phyloP scores from a whole-genome alignment of 495 filamentous ascomycete genomes.

The Penicillium canariense region DNA sequence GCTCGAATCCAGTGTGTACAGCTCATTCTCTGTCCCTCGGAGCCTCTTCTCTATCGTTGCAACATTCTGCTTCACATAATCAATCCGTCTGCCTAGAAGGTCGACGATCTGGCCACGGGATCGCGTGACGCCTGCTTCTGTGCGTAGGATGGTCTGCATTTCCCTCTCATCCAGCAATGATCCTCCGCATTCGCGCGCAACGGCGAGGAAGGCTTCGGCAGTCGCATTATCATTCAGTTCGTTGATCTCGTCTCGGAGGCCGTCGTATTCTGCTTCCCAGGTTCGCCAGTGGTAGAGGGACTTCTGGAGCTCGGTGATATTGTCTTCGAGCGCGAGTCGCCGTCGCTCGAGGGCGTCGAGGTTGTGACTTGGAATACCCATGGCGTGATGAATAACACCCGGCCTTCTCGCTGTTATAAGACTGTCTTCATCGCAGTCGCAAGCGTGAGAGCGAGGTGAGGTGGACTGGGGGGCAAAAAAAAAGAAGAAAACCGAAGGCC shows the following conservation, averaged over 20 bases:
- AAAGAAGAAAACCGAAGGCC: conserved; percentile 12
- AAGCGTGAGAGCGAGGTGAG: neutral
- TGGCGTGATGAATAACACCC: conserved; percentile 8
- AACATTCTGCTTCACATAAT: conserved; percentile 85
- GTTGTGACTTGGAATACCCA: conserved; percentile 35
- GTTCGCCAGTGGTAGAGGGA: conserved; percentile 83
- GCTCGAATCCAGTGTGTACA: conserved; percentile 47
- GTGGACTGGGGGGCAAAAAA: conserved; percentile 11
- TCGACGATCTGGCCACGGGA: conserved; percentile 62
- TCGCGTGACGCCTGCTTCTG: conserved; percentile 26
- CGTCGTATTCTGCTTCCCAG: conserved; percentile 89
- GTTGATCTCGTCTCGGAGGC: conserved; percentile 73
- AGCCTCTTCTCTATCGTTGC: conserved; percentile 62
- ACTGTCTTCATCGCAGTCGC: neutral
- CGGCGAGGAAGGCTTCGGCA: conserved; percentile 49
- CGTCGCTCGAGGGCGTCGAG: conserved; percentile 65
- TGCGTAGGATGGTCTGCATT: conserved; percentile 38
- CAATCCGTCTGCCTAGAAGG: conserved; percentile 71
- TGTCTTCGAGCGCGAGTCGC: conserved; percentile 69
- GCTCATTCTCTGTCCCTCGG: conserved; percentile 62
- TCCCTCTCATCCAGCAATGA: conserved; percentile 57
- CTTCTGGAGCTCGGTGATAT: conserved; percentile 68
- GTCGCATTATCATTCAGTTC: conserved; percentile 49
- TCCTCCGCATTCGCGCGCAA: conserved; percentile 49
- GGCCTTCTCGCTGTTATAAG: neutral